Percentiles rank a stretch among this genome's conserved stretches.
These are phyloP conservation scores for Starmera caribaea DNA, from an alignment of 805 yeast species.

Conservation along the genomic window DNA sequence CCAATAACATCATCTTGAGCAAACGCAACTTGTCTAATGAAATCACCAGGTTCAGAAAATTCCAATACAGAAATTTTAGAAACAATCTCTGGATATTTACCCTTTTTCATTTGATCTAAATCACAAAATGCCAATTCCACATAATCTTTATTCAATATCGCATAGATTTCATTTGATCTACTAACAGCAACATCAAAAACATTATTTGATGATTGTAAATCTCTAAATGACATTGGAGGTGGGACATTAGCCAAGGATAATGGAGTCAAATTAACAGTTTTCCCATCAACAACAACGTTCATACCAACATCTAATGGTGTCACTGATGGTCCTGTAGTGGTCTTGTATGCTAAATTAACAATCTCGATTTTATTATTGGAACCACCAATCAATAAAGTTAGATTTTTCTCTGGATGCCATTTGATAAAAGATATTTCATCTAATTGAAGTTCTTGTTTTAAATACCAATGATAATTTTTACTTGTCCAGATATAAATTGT, in stretches of 20 bases:
- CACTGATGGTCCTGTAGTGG: constrained; percentile 57
- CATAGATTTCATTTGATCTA: constrained; percentile 46
- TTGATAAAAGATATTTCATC: constrained; percentile 32
- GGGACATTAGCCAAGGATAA: constrained; percentile 81
- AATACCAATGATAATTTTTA: constrained; percentile 92
- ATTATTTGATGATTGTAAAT: constrained; percentile 42
- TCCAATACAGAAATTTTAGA: constrained; percentile 15
- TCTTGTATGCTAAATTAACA: constrained; percentile 56
- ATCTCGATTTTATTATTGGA: constrained; percentile 43
- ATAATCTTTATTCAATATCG: constrained; percentile 41
- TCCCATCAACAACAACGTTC: constrained; percentile 75
- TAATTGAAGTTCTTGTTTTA: constrained; percentile 61
- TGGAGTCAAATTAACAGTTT: constrained; percentile 65
- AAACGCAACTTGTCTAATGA: constrained; percentile 56
- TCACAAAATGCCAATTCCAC: constrained; percentile 40
- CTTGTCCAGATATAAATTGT: constrained; percentile 83
- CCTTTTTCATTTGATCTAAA: constrained; percentile 32
- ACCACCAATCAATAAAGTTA: constrained; percentile 64
- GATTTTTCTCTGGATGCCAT: constrained; percentile 90
- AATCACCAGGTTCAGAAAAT: constrained; percentile 32
- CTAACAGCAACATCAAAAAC: constrained; percentile 60
- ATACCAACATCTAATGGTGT: constrained; percentile 70
- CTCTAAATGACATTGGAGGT: constrained; percentile 82
- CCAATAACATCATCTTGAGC: constrained; percentile 41
- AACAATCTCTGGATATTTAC: constrained; percentile 33